A percentile compares a stretch with the other conserved stretches of the same genome.
Conservation (phyloP, 306 rosid genomes). For the Rosa multiflora region DNA sequence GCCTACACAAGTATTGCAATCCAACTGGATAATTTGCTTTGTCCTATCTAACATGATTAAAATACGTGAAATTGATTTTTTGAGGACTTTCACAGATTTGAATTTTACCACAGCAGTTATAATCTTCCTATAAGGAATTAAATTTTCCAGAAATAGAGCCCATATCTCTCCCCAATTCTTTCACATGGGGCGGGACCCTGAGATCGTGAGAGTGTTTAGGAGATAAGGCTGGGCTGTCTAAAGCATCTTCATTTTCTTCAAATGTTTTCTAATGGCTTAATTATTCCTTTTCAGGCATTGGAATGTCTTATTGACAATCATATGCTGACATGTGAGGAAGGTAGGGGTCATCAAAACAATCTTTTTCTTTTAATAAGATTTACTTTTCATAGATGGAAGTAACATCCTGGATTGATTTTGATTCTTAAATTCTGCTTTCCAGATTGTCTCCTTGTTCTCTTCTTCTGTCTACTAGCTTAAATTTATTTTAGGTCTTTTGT, state of each 20-base stretch:
- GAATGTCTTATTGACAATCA: conserved; percentile 95
- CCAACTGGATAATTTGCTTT: neutral
- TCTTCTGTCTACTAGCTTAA: neutral
- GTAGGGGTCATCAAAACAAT: conserved; percentile 32
- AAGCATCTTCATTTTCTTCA: neutral
- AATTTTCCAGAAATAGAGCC: neutral
- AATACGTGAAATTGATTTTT: neutral
- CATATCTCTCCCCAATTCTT: neutral
- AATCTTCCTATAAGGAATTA: neutral
- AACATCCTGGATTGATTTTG: neutral
- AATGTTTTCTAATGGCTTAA: conserved; percentile 3
- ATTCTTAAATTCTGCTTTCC: neutral
- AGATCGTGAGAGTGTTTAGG: neutral
- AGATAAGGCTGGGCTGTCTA: neutral
- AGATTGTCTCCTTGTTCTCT: neutral
- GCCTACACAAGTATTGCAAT: conserved; percentile 1
- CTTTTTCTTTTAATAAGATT: conserved; percentile 9
- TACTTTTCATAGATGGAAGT: conserved; percentile 8
- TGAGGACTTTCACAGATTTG: neutral
- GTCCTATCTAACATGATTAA: neutral
- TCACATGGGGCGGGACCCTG: neutral
- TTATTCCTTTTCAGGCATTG: conserved; percentile 68
- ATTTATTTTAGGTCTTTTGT: conserved; percentile 3
- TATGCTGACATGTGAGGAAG: conserved; percentile 94
- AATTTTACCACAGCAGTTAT: neutral